Conservation (phyloP, 1,284 basidiomycete genomes). For the Leccinum fallax region DNA sequence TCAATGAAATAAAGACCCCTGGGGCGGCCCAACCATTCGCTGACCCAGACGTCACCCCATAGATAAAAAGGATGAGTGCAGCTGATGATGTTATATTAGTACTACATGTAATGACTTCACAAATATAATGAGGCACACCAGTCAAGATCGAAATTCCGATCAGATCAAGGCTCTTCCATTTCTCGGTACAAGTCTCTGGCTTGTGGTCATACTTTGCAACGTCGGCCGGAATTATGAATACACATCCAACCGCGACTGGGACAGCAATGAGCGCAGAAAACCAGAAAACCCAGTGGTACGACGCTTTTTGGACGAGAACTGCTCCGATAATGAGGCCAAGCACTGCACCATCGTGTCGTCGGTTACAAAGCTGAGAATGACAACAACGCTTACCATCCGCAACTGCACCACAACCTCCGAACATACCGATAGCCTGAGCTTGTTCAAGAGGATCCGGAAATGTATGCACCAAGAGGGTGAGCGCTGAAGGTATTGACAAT, state of each 20-base stretch:
- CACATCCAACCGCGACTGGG: constrained; percentile 37
- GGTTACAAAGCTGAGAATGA: not conserved
- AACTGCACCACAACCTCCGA: constrained; percentile 47
- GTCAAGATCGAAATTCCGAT: constrained; percentile 36
- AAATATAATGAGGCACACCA: constrained; percentile 32
- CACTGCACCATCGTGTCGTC: constrained; percentile 21
- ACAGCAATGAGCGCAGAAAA: constrained; percentile 43
- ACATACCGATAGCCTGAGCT: constrained; percentile 47
- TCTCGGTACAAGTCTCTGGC: constrained; percentile 3
- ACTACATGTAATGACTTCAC: not conserved
- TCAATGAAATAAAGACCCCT: constrained; percentile 42
- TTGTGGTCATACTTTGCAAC: constrained; percentile 5
- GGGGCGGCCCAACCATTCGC: constrained; percentile 45
- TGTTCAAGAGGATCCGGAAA: constrained; percentile 49
- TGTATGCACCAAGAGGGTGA: constrained; percentile 47
- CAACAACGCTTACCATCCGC: constrained; percentile 41
- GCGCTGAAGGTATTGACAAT: constrained; percentile 50
- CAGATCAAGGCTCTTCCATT: constrained; percentile 34
- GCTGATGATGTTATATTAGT: constrained; percentile 23
- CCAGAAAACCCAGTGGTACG: constrained; percentile 51
- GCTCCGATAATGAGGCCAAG: constrained; percentile 39
- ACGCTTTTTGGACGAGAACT: constrained; percentile 40
- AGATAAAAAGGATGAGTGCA: constrained; percentile 48
- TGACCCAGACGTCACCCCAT: constrained; percentile 50
- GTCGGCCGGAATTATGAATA: constrained; percentile 33